Evolutionary conservation across 1,284 basidiomycete genomes (phyloP).

Genomic region (Ceratobasidium sp.): DNA sequence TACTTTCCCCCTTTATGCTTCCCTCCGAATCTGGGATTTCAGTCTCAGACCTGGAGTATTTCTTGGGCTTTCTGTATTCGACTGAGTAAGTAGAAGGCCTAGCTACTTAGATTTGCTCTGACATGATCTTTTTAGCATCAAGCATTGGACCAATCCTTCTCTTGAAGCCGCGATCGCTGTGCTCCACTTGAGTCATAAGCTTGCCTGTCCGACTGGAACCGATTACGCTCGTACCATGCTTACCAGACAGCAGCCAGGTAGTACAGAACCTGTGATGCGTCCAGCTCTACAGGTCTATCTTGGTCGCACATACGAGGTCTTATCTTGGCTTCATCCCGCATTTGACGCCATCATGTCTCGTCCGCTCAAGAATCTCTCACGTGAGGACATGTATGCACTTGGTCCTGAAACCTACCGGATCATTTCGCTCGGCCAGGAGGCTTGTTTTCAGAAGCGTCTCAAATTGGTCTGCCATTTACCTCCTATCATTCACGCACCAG

Average conservation of each 20-base stretch:
- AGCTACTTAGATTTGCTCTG: not conserved
- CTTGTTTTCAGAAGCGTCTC: not conserved
- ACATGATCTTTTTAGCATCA: not conserved
- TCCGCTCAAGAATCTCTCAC: not conserved
- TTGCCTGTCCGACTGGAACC: not conserved
- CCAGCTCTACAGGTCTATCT: not conserved
- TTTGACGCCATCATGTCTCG: not conserved
- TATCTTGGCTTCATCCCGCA: not conserved
- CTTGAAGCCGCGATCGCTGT: not conserved
- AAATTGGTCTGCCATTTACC: not conserved
- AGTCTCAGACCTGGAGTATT: not conserved
- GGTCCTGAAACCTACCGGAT: not conserved
- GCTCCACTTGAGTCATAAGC: not conserved
- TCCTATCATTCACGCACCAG: not conserved
- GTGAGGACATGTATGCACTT: not conserved
- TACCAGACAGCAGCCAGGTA: not conserved
- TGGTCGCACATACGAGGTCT: not conserved
- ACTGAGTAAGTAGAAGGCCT: not conserved
- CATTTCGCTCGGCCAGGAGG: not conserved
- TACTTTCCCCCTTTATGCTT: not conserved
- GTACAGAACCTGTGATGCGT: not conserved
- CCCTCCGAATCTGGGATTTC: not conserved
- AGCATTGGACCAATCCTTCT: not conserved
- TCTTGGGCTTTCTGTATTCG: not conserved
- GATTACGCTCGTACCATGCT: not conserved